These are phyloP conservation scores for Cadophora gregata DNA, from an alignment of 2,329 filamentous ascomycete species.

Conservation along the genomic window DNA sequence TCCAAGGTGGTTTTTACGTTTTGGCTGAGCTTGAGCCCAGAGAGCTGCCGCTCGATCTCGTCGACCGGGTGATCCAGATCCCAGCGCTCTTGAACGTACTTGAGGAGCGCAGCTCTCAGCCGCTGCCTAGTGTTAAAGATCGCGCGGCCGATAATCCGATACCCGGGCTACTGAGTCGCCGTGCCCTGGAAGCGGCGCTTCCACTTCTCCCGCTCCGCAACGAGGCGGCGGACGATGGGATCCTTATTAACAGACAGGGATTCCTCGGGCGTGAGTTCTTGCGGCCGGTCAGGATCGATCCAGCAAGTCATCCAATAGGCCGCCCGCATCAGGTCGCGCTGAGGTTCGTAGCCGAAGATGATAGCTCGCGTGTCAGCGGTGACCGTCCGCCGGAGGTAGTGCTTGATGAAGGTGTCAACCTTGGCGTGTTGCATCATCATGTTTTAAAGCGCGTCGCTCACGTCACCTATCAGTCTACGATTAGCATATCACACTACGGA, in stretches of 20 bases:
- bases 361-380: slow-evolving; percentile 1
- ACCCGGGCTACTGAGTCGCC: slow-evolving; percentile 11
- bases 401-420: slow-evolving; percentile 34
- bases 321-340: background rate
- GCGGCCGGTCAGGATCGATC: background rate
- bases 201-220: slow-evolving; percentile 29
- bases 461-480: background rate
- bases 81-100: slow-evolving; percentile 20
- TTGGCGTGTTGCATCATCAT: slow-evolving; percentile 35
- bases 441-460: slow-evolving; percentile 34
- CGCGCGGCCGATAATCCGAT: background rate
- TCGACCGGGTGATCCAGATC: slow-evolving; percentile 32
- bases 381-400: slow-evolving; percentile 21
- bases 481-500: background rate
- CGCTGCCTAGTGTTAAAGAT: background rate
- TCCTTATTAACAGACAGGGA: slow-evolving; percentile 28
- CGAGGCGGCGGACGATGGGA: slow-evolving; percentile 26
- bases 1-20: slow-evolving; percentile 20
- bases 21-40: slow-evolving; percentile 22
- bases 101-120: slow-evolving; percentile 1
- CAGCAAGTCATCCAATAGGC: background rate
- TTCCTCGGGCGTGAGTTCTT: slow-evolving; percentile 4
- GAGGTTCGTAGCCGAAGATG: background rate
- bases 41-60: slow-evolving; percentile 34
- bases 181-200: slow-evolving; percentile 30